Evolutionary conservation across 306 rosid genomes (phyloP).

Genomic region (Arachis hypogaea): DNA sequence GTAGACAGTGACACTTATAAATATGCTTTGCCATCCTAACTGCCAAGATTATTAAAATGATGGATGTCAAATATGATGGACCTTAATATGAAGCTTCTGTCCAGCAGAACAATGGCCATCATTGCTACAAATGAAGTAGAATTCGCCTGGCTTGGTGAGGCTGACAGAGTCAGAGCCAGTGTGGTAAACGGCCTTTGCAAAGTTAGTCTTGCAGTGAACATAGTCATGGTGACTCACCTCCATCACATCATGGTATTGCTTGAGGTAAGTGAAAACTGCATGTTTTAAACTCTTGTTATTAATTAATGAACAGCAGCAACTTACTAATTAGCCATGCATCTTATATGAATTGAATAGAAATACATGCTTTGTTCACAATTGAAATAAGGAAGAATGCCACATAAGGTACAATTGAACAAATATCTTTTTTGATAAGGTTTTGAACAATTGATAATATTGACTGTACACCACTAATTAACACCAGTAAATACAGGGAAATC

Average conservation of each 20-base stretch:
- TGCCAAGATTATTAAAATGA: background rate
- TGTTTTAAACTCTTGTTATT: slow-evolving; percentile 2
- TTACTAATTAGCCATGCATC: background rate
- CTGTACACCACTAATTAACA: no score
- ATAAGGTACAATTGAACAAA: background rate
- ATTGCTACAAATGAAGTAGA: slow-evolving; percentile 45
- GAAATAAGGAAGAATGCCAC: background rate
- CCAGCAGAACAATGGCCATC: slow-evolving; percentile 37
- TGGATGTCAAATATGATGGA: background rate
- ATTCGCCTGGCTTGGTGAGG: slow-evolving; percentile 30
- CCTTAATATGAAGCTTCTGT: slow-evolving; percentile 46
- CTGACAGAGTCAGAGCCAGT: slow-evolving; percentile 22
- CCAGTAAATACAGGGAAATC: no score
- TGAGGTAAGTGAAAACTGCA: slow-evolving; percentile 42
- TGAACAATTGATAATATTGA: no score
- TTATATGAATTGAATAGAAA: no score
- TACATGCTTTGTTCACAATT: background rate
- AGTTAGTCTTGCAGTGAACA: slow-evolving; percentile 32
- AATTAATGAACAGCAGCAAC: background rate
- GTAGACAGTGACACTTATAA: background rate
- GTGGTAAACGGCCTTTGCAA: slow-evolving; percentile 14
- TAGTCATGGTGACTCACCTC: slow-evolving; percentile 37
- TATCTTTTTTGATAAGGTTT: no score
- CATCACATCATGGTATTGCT: slow-evolving; percentile 30
- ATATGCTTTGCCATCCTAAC: background rate